These are phyloP conservation scores for Melocanna baccifera DNA, from an alignment of 176 grass and related monocot species.

Conservation along the genomic window DNA sequence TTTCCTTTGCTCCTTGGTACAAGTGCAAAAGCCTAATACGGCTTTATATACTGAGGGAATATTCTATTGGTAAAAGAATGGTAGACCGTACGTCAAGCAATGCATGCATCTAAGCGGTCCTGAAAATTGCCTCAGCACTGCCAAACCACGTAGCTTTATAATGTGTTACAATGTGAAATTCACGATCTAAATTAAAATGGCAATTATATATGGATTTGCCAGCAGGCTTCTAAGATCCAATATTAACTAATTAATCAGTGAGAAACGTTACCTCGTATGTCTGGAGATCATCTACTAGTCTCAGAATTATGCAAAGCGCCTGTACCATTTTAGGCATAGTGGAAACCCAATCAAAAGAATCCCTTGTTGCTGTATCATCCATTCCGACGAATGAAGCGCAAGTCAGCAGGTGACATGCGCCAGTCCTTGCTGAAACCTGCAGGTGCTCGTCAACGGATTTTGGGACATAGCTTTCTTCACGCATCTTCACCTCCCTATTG, in stretches of 20 bases:
- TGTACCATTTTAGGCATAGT: neutral
- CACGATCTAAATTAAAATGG: too few species aligned
- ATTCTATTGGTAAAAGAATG: too few species aligned
- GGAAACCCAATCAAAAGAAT: constrained; percentile 11
- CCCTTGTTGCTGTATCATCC: neutral
- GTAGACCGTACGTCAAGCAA: too few species aligned
- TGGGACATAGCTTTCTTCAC: neutral
- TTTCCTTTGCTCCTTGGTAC: too few species aligned
- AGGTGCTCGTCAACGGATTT: neutral
- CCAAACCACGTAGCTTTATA: too few species aligned
- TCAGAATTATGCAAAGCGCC: neutral
- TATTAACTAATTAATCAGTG: neutral
- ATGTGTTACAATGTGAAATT: too few species aligned
- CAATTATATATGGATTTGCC: neutral
- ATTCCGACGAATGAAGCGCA: neutral
- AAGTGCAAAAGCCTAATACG: too few species aligned
- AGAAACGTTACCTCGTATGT: neutral
- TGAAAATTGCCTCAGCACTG: too few species aligned
- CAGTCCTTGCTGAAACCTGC: neutral
- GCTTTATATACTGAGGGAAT: too few species aligned
- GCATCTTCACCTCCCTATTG: constrained; percentile 1
- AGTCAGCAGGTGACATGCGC: neutral
- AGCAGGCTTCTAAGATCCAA: neutral
- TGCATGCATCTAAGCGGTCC: too few species aligned
- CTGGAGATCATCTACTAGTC: neutral